Evolutionary conservation across 768 basidiomycete species (phyloP).

Genomic region (Trametes maxima): DNA sequence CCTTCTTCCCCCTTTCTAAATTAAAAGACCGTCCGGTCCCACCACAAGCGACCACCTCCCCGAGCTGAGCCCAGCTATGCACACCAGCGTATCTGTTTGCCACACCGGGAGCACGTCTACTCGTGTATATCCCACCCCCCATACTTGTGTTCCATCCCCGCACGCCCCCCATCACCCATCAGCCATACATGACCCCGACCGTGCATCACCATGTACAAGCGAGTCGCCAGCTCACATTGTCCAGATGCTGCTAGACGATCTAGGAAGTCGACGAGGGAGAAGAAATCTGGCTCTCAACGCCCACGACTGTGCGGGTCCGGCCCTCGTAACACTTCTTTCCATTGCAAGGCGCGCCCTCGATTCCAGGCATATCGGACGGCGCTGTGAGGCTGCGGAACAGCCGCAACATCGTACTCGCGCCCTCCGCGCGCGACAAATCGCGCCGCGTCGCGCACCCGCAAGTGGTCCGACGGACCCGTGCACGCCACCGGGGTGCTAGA

Average conservation of each 20-base stretch:
- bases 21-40: background rate
- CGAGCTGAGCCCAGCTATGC: background rate
- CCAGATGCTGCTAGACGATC: conserved; percentile 9
- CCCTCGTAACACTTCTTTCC: background rate
- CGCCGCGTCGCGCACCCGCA: background rate
- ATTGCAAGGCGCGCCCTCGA: no score
- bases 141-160: no score
- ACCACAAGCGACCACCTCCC: background rate
- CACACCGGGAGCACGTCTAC: background rate
- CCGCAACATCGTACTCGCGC: background rate
- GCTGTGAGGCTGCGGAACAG: background rate
- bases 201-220: conserved; percentile 12
- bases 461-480: background rate
- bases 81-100: background rate
- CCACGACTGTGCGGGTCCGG: background rate
- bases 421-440: background rate
- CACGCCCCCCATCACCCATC: background rate
- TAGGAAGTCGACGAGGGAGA: background rate
- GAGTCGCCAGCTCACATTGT: conserved; percentile 14
- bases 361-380: no score
- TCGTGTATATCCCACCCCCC: background rate
- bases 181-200: background rate
- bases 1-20: conserved; percentile 9
- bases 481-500: background rate
- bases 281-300: background rate